phyloP scores from a whole-genome alignment of 306 rosid genomes.

The Canavalia ensiformis region DNA sequence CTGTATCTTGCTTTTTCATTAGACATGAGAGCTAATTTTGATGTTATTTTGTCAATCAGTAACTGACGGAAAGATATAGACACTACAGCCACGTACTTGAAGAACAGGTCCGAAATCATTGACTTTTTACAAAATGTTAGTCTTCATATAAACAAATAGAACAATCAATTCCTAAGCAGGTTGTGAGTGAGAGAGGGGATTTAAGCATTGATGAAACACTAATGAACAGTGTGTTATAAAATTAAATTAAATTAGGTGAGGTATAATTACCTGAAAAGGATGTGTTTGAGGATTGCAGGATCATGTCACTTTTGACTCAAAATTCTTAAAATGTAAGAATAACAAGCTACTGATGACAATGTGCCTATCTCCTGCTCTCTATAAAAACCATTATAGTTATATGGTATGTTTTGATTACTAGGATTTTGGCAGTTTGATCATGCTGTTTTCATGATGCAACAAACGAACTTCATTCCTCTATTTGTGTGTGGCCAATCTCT shows the following conservation, averaged over 20 bases:
- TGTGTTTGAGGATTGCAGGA: constrained; percentile 42
- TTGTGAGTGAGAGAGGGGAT: too few relatives aligned
- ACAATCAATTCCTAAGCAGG: background rate
- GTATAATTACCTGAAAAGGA: constrained; percentile 46
- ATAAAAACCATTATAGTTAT: constrained; percentile 15
- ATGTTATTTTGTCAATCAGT: constrained; percentile 3
- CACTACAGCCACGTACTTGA: background rate
- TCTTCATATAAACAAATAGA: background rate
- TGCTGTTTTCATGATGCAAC: constrained; percentile 71
- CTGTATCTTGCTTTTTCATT: constrained; percentile 19
- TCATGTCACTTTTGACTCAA: constrained; percentile 39
- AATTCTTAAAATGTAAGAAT: constrained; percentile 19
- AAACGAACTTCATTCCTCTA: constrained; percentile 40
- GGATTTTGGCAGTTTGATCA: constrained; percentile 71
- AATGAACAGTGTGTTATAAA: background rate
- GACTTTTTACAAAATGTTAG: background rate
- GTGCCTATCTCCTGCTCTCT: constrained; percentile 6
- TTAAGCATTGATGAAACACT: background rate
- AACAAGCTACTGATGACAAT: constrained; percentile 20
- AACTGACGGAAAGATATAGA: background rate
- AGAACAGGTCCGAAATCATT: constrained; percentile 16
- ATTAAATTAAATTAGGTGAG: background rate
- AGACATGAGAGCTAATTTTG: background rate
- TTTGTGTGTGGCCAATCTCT: constrained; percentile 46
- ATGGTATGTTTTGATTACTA: constrained; percentile 46